A percentile compares a stretch with the other conserved stretches of the same genome.
Evolutionary conservation across 2,329 filamentous ascomycete genomes (phyloP).

Genomic region (Colletotrichum aenigma): DNA sequence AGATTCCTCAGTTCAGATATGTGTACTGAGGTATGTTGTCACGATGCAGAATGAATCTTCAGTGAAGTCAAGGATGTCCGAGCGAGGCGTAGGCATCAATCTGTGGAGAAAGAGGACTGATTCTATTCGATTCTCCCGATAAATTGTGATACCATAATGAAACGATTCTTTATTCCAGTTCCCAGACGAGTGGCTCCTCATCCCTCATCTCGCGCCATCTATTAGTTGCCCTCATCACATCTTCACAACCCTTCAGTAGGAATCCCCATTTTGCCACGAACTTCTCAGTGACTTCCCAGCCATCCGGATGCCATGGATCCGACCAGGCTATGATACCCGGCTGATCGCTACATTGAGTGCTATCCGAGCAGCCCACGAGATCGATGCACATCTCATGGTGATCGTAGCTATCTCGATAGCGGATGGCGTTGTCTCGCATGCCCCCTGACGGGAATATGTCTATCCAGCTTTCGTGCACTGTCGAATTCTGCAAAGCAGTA

Average conservation of each 20-base stretch:
- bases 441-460: conserved; percentile 33
- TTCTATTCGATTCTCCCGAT: no score
- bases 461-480: conserved; percentile 30
- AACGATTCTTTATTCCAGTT: neutral
- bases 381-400: conserved; percentile 9
- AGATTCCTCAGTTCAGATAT: conserved; percentile 60
- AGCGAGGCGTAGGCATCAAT: neutral
- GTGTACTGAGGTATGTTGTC: conserved; percentile 31
- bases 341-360: neutral
- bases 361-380: neutral
- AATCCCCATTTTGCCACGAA: conserved; percentile 51
- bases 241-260: conserved; percentile 38
- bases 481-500: conserved; percentile 25
- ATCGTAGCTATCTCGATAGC: neutral
- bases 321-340: conserved; percentile 20
- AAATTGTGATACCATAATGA: no score
- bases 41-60: neutral
- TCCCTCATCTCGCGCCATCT: conserved; percentile 30
- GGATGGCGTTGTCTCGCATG: conserved; percentile 32
- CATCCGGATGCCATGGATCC: conserved; percentile 39
- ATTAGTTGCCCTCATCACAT: conserved; percentile 41
- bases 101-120: neutral
- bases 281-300: conserved; percentile 50
- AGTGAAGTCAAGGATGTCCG: neutral
- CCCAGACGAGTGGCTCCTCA: conserved; percentile 7